Percentiles rank a stretch among this genome's conserved stretches.
phyloP scores from a whole-genome alignment of 495 filamentous ascomycete genomes.

The Penicillium parvum region DNA sequence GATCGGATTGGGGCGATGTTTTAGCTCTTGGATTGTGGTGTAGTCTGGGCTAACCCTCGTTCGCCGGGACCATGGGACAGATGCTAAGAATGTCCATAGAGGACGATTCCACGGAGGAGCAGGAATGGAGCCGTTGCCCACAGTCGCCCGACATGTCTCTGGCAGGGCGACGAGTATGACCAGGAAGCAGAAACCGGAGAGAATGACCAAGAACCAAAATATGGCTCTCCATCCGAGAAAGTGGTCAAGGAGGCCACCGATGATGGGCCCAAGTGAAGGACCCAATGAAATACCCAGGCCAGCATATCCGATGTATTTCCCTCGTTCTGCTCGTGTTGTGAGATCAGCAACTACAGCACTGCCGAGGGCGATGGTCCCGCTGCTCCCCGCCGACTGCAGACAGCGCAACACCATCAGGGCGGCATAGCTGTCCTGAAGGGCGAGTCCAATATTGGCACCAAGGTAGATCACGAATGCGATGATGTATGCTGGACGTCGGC shows the following conservation, averaged over 20 bases:
- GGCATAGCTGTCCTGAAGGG: slow-evolving; percentile 41
- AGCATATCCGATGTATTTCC: slow-evolving; percentile 40
- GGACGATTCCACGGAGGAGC: slow-evolving; percentile 22
- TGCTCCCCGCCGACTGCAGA: slow-evolving; percentile 48
- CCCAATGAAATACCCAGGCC: slow-evolving; percentile 32
- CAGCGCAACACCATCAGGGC: slow-evolving; percentile 47
- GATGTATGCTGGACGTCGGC: slow-evolving; percentile 46
- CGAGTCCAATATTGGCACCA: slow-evolving; percentile 48
- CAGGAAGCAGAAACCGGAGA: slow-evolving; percentile 39
- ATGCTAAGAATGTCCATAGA: too few relatives aligned
- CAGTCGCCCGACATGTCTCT: slow-evolving; percentile 51
- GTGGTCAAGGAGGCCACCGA: slow-evolving; percentile 61
- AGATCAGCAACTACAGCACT: slow-evolving; percentile 42
- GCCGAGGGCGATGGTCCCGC: slow-evolving; percentile 40
- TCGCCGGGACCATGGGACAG: slow-evolving; percentile 20
- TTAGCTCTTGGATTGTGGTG: slow-evolving; percentile 5
- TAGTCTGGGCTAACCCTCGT: slow-evolving; percentile 21
- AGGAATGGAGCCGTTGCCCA: slow-evolving; percentile 60
- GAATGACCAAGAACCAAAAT: slow-evolving; percentile 71
- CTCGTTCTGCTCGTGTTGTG: slow-evolving; percentile 39
- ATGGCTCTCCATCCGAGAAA: slow-evolving; percentile 66
- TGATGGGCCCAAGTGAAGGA: slow-evolving; percentile 55
- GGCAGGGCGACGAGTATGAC: slow-evolving; percentile 30
- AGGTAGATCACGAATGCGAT: slow-evolving; percentile 44
- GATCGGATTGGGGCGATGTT: slow-evolving; percentile 40